Conservation (phyloP, 441 rosid genomes). For the Flueggea neowawraea region DNA sequence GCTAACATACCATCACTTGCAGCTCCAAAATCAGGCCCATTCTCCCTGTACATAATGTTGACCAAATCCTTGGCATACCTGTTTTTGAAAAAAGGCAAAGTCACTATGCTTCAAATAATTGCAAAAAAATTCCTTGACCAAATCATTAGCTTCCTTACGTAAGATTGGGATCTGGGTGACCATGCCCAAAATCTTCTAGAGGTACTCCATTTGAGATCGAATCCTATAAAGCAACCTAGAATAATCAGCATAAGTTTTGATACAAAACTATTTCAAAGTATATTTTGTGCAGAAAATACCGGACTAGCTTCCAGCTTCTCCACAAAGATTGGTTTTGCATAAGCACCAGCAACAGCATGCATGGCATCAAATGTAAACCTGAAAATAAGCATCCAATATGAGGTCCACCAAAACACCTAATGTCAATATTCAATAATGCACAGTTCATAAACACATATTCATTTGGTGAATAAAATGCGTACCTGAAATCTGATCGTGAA, state of each 20-base stretch:
- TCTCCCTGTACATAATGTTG: constrained; percentile 62
- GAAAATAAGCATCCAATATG: constrained; percentile 16
- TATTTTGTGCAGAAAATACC: constrained; percentile 34
- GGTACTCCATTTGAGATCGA: constrained; percentile 89
- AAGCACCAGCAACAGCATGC: constrained; percentile 98
- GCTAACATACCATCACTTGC: too few species aligned
- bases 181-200: constrained; percentile 93
- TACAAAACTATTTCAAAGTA: background rate
- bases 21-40: constrained; percentile 94
- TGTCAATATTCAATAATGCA: too few species aligned
- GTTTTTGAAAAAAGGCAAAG: constrained; percentile 24
- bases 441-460: background rate
- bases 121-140: constrained; percentile 7
- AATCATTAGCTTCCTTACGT: constrained; percentile 46
- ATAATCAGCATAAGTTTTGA: constrained; percentile 17
- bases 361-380: constrained; percentile 95
- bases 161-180: constrained; percentile 99
- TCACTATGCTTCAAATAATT: constrained; percentile 12
- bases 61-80: constrained; percentile 98
- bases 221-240: constrained; percentile 46
- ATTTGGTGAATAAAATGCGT: constrained; percentile 18
- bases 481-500: constrained; percentile 78
- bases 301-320: constrained; percentile 73
- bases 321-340: constrained; percentile 91
- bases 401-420: constrained; percentile 6